Evolutionary conservation across 129 eudicot genomes (phyloP).

Genomic region (Tagetes patula): DNA sequence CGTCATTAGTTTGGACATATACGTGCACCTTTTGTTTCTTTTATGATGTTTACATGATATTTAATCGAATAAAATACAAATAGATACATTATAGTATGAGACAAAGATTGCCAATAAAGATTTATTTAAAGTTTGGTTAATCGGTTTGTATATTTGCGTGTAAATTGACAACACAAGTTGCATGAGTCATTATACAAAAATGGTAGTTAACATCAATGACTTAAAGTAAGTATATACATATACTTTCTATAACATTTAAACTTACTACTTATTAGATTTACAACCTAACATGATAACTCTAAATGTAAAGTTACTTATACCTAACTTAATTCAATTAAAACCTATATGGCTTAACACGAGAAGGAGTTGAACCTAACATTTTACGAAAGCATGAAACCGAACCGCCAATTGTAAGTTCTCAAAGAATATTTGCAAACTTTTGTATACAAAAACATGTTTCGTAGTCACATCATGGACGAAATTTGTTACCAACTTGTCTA

Average conservation of each 20-base stretch:
- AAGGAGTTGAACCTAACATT: constrained; percentile 15
- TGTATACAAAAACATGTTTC: background rate
- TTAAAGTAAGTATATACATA: background rate
- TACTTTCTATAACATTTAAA: background rate
- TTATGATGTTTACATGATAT: constrained; percentile 1
- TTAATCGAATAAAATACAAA: background rate
- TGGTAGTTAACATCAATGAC: background rate
- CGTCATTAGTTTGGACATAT: constrained; percentile 13
- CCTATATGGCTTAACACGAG: constrained; percentile 8
- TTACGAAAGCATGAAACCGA: background rate
- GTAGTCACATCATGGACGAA: background rate
- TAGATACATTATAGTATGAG: background rate
- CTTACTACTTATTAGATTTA: background rate
- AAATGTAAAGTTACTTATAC: background rate
- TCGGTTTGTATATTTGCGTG: background rate
- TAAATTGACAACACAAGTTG: constrained; percentile 24
- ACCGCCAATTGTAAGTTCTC: background rate
- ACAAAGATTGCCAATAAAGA: background rate
- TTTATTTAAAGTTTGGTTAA: constrained; percentile 9
- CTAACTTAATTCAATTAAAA: constrained; percentile 1
- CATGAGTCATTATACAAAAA: constrained; percentile 9
- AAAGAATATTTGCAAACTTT: background rate
- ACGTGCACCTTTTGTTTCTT: constrained; percentile 18
- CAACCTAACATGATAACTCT: background rate
- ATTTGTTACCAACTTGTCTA: constrained; percentile 11